These are phyloP conservation scores for Macrophomina tecta DNA, from an alignment of 2,329 filamentous ascomycete genomes.

Conservation along the genomic window DNA sequence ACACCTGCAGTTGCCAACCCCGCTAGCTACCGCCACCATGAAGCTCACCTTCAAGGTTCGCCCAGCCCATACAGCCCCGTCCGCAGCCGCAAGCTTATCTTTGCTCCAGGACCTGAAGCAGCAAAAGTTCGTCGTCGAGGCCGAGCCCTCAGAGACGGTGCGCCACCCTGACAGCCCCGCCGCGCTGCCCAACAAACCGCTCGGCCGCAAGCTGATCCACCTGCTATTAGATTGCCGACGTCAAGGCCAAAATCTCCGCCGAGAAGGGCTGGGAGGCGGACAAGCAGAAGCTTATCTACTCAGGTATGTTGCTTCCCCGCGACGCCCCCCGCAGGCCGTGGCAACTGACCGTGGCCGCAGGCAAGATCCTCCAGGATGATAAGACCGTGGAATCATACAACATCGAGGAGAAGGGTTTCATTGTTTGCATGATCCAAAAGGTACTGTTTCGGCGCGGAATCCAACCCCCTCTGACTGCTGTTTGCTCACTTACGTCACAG, in stretches of 20 bases:
- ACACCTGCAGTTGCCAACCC: conserved; percentile 24
- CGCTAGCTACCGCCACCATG: conserved; percentile 53
- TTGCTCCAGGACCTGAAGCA: conserved; percentile 89
- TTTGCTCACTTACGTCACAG: conserved; percentile 51
- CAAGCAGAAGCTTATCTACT: conserved; percentile 96
- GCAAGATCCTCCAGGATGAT: conserved; percentile 98
- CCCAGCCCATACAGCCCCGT: conserved; percentile 28
- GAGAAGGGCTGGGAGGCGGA: conserved; percentile 95
- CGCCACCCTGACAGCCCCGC: conserved; percentile 35
- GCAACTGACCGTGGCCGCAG: conserved; percentile 55
- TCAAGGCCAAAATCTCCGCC: conserved; percentile 90
- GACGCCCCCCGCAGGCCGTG: not conserved
- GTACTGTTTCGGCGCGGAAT: conserved; percentile 55
- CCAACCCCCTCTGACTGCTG: not conserved
- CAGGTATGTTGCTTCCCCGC: conserved; percentile 63
- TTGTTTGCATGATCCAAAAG: conserved; percentile 98
- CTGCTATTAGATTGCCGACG: conserved; percentile 72
- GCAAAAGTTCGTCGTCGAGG: conserved; percentile 96
- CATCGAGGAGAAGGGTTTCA: conserved; percentile 99
- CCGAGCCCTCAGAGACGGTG: conserved; percentile 91
- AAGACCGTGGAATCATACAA: conserved; percentile 96
- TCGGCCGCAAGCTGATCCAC: conserved; percentile 29
- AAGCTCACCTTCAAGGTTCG: conserved; percentile 74
- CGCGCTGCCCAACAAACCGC: conserved; percentile 18
- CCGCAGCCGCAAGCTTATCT: conserved; percentile 12